Evolutionary conservation across 225 moss, liverwort and hornwort genomes (phyloP), one percentile per base, ranked within the genome.

Genomic region (Physcomitrellopsis africana): DNA sequence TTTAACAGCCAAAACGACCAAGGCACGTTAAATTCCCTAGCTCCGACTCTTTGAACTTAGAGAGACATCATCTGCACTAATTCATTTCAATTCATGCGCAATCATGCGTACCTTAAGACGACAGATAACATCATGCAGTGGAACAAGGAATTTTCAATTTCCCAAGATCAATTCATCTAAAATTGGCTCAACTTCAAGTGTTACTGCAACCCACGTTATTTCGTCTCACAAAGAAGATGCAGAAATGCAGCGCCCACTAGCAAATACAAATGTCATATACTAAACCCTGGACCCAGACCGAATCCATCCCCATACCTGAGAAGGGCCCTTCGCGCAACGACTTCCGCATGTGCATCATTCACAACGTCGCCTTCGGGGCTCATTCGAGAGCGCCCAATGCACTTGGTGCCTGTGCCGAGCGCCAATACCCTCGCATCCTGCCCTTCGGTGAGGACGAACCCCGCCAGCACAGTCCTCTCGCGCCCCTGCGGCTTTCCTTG

Each of bases 401-500:
- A 99, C 84, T 99, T 99, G 13, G 99, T 99, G 16, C 99, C 99
- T 55, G 93, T 93, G 29, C 93, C 94, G 52, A 99, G 62, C 19
- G 93, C 84, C 69, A 92, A 84, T 76, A 99, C 93, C 9, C 81
- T 81, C 57, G 74, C 62, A 16, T 72, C 53, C 2, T 27, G 65
- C 29, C 58, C 74, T 3, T 76, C 67, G 66, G 77, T 76, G 51
- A 95, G 78, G 8, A 95, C 77, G 79, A 99, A 99, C 3, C 92
- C 99, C 22, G 99, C 93, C 77, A 99, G 72, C 60, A 99, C 99
- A 6, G 99, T 99, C 71, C 85, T 77, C 79, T 99, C 99, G 17
- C 77, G 74, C 22, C 99, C 99, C 85, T 94, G 94, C 63, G 99
- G 99, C 76, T 99, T 99, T 7, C 99, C 99, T 68, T 99, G 89